Base-by-base conservation (phyloP, 225 moss, liverwort and hornwort species). In the Climacium dendroides region DNA sequence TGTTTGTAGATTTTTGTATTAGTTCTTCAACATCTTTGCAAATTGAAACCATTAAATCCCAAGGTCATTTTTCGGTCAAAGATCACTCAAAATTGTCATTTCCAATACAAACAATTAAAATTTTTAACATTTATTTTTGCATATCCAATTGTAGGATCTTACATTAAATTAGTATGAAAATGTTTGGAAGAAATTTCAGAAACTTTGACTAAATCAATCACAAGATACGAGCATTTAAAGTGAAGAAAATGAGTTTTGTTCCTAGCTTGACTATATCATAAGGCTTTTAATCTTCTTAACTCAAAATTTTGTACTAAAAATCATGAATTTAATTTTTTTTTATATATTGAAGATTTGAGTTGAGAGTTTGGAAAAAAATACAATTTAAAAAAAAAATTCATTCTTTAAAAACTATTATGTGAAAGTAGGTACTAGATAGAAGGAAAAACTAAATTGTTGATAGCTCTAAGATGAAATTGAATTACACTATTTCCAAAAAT, bases 1-100 rank as follows among this genome's bases (percentile, higher is more conserved):
- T 41, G 9, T 39, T 41, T 25, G 5, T 3, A 25, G 14, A 39
- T 69, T 39, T 67, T 41, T 69, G 8, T 39, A 4, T 39, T 12
- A 14, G 2, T 69, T 41, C 41, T 25, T 1, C 41, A 39, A 8
- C 3, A 41, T 39, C 39, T 41, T 4, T 15, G 24, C 14, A 25
- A 69, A 0, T 13, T 12, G 3, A 13, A 39, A 1, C 3, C 4
- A 6, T 19, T 5, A 62, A 19, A 5, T 35, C 3, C 6, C 3
- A 66, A 67, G 7, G 66, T 2, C 11, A n/a, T 66, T 66, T 20
- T 67, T 67, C 1, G 0, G 0, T 37, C n/a, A 37, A 67, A 65
- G n/a, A 67, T 22, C 22, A 37, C 0, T 67, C 22, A 22, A 37
- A 67, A 22, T 0, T 12, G 2, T 19, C 23, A 67, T 67, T 23